phyloP scores from a whole-genome alignment of 2,329 filamentous ascomycete genomes.

The Fusarium burgessii region DNA sequence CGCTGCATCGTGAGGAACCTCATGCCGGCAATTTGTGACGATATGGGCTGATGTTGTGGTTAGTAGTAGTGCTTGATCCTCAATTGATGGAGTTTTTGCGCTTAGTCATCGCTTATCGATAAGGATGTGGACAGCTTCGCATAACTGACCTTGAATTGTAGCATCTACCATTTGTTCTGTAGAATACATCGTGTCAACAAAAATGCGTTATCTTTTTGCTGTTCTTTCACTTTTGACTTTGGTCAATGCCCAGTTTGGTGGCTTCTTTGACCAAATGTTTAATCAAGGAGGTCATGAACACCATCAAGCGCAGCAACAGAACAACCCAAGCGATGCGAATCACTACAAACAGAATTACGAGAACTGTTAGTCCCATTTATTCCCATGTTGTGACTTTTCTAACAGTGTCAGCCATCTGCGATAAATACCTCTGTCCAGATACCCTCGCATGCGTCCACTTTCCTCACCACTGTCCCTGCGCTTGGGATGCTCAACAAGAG shows the following conservation, averaged over 20 bases:
- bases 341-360: slow-evolving; percentile 82
- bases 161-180: neutral
- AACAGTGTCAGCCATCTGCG: slow-evolving; percentile 75
- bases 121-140: slow-evolving; percentile 47
- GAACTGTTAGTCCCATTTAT: slow-evolving; percentile 62
- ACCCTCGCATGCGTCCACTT: slow-evolving; percentile 96
- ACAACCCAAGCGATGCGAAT: slow-evolving; percentile 84
- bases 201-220: slow-evolving; percentile 54
- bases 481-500: slow-evolving; percentile 80
- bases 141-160: slow-evolving; percentile 8
- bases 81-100: slow-evolving; percentile 46
- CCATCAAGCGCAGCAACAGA: slow-evolving; percentile 76
- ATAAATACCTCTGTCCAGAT: slow-evolving; percentile 93
- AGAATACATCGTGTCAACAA: slow-evolving; percentile 16
- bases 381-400: neutral
- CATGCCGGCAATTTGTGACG: slow-evolving; percentile 55
- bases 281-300: slow-evolving; percentile 63
- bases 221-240: slow-evolving; percentile 71
- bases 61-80: slow-evolving; percentile 27
- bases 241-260: slow-evolving; percentile 83
- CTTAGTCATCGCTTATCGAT: slow-evolving; percentile 51
- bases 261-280: slow-evolving; percentile 99
- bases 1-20: slow-evolving; percentile 61
- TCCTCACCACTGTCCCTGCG: slow-evolving; percentile 96
- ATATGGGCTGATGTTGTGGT: slow-evolving; percentile 50